Base-by-base conservation (phyloP, 1,284 basidiomycete genomes). In the Cutaneotrichosporon sp. region DNA sequence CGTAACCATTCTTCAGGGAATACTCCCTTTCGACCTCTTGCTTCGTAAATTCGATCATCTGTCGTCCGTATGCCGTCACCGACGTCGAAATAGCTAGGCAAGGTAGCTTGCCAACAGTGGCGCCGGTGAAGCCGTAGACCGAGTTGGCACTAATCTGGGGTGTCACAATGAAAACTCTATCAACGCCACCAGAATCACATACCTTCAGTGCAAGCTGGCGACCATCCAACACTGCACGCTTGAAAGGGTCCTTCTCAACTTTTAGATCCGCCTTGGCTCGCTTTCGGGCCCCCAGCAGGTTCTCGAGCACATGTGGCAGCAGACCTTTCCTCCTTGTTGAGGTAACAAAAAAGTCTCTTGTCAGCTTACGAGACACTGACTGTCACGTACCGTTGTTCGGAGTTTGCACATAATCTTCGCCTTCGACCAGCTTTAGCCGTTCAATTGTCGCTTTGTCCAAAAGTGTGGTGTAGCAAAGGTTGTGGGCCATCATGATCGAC, bases 401-500 rank as follows among this genome's bases (percentile, higher is more conserved):
- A 0, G 92, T 96, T 26, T 77, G 70, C 2, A 77, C 70, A 52
- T 76, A 77, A 70, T 97, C 93, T n/a, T 84, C 80, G 58, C 88
- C 88, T 68, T 87, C 88, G 17, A 84, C 80, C 15, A 97, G 78
- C 9, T 79, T 76, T 7, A 96, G 76, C 14, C 86, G 81, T 18
- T 90, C 86, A 17, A 92, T 85, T 0, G 85, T 87, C 4, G 60
- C 52, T 67, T 84, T 87, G 60, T 94, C 87, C 20, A 94, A 72
- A 14, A 96, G 78, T 0, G 93, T 94, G 0, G 93, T 96, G 67
- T 97, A 97, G 72, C 92, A 97, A 1, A 97, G 77, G 68, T 97
- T 97, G 71, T 97, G 93, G 0, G 92, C 93, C 91, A 96, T 96
- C 92, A 97, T 97, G 76, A 97, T 97, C 0, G 93, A 97, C 0